Percentiles rank a stretch among this genome's conserved stretches.
These are phyloP conservation scores for Ceraceosorus bombacis DNA, from an alignment of 1,284 basidiomycete species.

Conservation along the genomic window DNA sequence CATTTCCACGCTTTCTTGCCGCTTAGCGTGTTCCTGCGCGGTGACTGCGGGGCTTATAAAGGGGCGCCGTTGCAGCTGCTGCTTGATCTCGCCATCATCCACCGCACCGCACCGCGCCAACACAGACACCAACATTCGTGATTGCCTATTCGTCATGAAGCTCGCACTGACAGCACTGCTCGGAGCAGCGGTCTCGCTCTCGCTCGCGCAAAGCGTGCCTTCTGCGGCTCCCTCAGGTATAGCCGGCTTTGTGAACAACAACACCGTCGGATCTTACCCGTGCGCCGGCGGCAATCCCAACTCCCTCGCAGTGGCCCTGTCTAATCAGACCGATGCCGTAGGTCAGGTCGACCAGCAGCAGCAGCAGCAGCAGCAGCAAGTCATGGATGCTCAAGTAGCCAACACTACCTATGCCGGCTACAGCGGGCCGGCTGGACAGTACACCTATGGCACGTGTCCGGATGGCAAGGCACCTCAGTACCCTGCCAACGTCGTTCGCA, in stretches of 20 bases:
- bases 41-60: too few species aligned
- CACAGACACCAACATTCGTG: too few species aligned
- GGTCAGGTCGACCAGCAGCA: not conserved
- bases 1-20: too few species aligned
- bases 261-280: conserved; percentile 27
- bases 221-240: conserved; percentile 11
- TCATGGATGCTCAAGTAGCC: not conserved
- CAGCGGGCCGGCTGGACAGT: conserved; percentile 9
- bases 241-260: conserved; percentile 38
- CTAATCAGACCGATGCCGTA: not conserved
- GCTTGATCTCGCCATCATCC: too few species aligned
- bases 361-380: not conserved
- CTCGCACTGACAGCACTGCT: too few species aligned
- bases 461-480: conserved; percentile 27
- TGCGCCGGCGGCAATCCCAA: conserved; percentile 9
- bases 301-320: not conserved
- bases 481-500: conserved; percentile 32
- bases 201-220: too few species aligned
- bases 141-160: too few species aligned
- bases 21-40: too few species aligned
- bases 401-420: conserved; percentile 18
- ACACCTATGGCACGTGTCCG: conserved; percentile 5
- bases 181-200: too few species aligned
- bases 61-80: too few species aligned
- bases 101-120: too few species aligned